These are phyloP conservation scores for Ophiostoma pallidulum DNA, from an alignment of 2,329 filamentous ascomycete genomes.

Conservation along the genomic window DNA sequence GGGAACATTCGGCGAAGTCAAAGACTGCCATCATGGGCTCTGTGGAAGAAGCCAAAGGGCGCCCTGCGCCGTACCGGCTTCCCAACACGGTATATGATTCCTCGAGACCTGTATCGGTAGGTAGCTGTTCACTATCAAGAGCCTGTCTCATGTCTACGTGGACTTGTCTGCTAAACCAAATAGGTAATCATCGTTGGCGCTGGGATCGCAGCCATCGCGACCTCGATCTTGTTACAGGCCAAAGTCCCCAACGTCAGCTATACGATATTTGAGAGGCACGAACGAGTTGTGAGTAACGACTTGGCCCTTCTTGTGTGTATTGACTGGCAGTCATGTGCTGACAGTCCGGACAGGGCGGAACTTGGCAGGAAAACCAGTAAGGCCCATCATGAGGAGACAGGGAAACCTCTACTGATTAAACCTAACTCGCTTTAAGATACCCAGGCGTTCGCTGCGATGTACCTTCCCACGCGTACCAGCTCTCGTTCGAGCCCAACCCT, in stretches of 20 bases:
- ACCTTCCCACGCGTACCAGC: conserved; percentile 17
- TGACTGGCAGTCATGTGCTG: neutral
- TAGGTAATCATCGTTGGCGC: conserved; percentile 30
- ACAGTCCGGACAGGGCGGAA: conserved; percentile 9
- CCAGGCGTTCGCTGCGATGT: conserved; percentile 18
- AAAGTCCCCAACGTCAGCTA: conserved; percentile 13
- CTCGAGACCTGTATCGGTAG: neutral
- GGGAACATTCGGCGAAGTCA: too few relatives aligned
- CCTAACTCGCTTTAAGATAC: neutral
- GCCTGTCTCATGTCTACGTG: too few relatives aligned
- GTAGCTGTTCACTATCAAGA: too few relatives aligned
- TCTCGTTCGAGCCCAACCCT: conserved; percentile 15
- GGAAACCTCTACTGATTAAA: too few relatives aligned
- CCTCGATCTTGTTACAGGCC: conserved; percentile 14
- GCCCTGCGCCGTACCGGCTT: neutral
- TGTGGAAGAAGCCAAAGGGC: neutral
- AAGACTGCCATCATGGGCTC: neutral
- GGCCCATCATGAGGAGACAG: too few relatives aligned
- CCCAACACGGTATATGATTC: neutral
- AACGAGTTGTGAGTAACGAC: neutral
- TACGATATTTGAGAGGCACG: conserved; percentile 11
- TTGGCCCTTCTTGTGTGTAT: too few relatives aligned
- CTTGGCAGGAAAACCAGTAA: conserved; percentile 43
- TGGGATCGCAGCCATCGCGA: conserved; percentile 38
- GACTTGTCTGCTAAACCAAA: too few relatives aligned